Evolutionary conservation across 2,329 filamentous ascomycete species (phyloP).

Genomic region (Ilyonectria sp.): DNA sequence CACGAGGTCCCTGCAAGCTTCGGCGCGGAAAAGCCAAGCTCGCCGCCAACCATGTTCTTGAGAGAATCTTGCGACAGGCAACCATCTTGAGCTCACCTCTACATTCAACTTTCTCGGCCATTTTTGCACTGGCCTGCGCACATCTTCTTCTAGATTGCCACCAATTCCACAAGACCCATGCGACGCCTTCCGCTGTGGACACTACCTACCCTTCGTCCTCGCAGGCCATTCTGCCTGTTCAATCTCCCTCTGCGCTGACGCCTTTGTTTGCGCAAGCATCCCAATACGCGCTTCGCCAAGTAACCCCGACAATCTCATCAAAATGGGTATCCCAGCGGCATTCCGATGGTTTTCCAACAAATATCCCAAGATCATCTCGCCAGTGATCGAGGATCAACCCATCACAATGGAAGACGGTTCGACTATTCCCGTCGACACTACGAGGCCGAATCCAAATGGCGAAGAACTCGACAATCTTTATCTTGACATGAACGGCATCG

Average conservation of each 20-base stretch:
- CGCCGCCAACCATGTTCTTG: slow-evolving; percentile 4
- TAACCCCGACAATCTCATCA: slow-evolving; percentile 41
- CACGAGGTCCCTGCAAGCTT: slow-evolving; percentile 14
- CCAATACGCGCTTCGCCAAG: slow-evolving; percentile 19
- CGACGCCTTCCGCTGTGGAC: slow-evolving; percentile 15
- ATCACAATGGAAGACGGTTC: slow-evolving; percentile 85
- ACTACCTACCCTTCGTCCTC: not conserved
- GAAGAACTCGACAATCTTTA: slow-evolving; percentile 99
- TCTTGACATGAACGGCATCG: slow-evolving; percentile 99
- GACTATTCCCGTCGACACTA: slow-evolving; percentile 87
- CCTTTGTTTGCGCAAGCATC: slow-evolving; percentile 23
- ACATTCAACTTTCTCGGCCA: not conserved
- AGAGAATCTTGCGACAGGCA: slow-evolving; percentile 3
- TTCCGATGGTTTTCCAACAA: slow-evolving; percentile 98
- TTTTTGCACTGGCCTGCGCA: not conserved
- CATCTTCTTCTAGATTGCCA: slow-evolving; percentile 3
- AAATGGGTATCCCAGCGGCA: slow-evolving; percentile 94
- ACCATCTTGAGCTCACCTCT: not conserved
- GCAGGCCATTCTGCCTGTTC: slow-evolving; percentile 23
- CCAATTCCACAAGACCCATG: slow-evolving; percentile 13
- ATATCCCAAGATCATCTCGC: slow-evolving; percentile 96
- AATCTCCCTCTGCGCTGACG: slow-evolving; percentile 1
- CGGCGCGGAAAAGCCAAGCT: slow-evolving; percentile 5
- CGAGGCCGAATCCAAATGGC: slow-evolving; percentile 91
- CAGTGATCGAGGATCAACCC: slow-evolving; percentile 89